Conservation (phyloP, 192 early-diverging fungal species). For the Phlyctochytrium planicorne region DNA sequence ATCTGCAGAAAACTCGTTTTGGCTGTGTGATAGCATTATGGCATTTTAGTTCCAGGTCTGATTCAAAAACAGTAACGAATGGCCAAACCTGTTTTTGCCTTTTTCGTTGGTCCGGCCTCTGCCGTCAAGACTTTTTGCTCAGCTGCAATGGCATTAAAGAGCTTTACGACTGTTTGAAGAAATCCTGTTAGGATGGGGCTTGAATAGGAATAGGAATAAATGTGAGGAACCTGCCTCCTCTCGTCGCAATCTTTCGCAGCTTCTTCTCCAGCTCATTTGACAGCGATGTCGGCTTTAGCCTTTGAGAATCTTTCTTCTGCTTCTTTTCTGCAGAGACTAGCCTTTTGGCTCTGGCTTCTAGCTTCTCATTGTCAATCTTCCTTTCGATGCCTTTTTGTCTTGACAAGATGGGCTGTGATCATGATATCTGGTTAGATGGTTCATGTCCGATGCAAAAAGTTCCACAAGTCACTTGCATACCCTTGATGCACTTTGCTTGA, state of each 20-base stretch:
- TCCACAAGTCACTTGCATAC: no score
- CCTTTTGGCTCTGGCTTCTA: slow-evolving; percentile 82
- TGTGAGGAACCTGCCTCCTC: slow-evolving; percentile 64
- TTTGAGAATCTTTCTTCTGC: slow-evolving; percentile 59
- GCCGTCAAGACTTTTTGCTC: no score
- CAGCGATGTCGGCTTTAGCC: slow-evolving; percentile 71
- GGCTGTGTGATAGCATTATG: no score
- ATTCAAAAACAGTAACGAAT: no score
- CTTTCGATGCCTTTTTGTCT: slow-evolving; percentile 77
- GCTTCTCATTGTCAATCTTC: slow-evolving; percentile 79
- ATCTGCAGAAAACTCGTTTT: no score
- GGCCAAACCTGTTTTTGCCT: no score
- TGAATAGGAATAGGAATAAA: no score
- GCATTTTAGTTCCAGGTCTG: no score
- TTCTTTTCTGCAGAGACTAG: slow-evolving; percentile 73
- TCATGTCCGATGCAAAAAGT: no score
- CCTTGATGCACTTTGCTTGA: no score
- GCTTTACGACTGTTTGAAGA: slow-evolving; percentile 69
- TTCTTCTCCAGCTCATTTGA: slow-evolving; percentile 85
- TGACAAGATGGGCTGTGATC: slow-evolving; percentile 86
- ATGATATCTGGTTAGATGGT: no score
- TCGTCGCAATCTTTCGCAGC: slow-evolving; percentile 86
- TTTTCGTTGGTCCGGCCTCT: no score
- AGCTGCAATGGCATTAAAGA: slow-evolving; percentile 91
- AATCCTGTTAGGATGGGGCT: slow-evolving; percentile 13